A percentile compares a stretch with the other conserved stretches of the same genome.
Conservation (phyloP, 345 rosid genomes). For the Camelina laxa region DNA sequence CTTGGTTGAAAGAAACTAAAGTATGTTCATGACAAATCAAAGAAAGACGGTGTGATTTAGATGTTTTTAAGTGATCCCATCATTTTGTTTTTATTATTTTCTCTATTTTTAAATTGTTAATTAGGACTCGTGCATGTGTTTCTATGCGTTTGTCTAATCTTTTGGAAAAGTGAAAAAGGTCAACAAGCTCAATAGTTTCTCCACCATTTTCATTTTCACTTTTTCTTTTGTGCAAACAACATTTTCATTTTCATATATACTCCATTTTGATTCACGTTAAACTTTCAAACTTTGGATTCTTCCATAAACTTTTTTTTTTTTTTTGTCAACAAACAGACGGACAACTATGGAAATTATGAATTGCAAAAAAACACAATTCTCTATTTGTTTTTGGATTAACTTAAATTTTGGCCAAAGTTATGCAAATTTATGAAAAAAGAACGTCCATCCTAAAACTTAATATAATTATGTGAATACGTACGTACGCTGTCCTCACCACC, state of each 20-base stretch:
- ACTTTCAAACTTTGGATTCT: slow-evolving; percentile 22
- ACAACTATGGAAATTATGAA: background rate
- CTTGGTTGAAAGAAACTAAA: slow-evolving; percentile 40
- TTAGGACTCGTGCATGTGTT: slow-evolving; percentile 48
- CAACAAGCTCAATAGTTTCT: slow-evolving; percentile 44
- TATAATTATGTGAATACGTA: too few species aligned
- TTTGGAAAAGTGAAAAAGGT: slow-evolving; percentile 35
- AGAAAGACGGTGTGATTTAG: slow-evolving; percentile 36
- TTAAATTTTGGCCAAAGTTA: background rate
- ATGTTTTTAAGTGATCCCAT: slow-evolving; percentile 44
- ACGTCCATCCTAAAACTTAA: too few species aligned
- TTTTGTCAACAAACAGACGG: background rate
- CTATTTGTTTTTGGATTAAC: background rate
- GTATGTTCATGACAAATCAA: slow-evolving; percentile 37
- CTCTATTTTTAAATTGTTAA: background rate
- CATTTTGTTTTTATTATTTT: slow-evolving; percentile 33
- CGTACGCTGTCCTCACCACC: background rate
- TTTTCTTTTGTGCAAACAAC: too few species aligned
- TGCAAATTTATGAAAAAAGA: too few species aligned
- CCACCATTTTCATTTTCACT: slow-evolving; percentile 44
- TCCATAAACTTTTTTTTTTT: too few species aligned
- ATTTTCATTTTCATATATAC: too few species aligned
- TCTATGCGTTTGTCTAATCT: slow-evolving; percentile 38
- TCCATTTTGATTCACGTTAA: slow-evolving; percentile 25
- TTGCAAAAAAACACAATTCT: too few species aligned